A percentile compares a stretch with the other conserved stretches of the same genome.
These are phyloP conservation scores for Syzygium aromaticum DNA, from an alignment of 345 rosid species.

Conservation along the genomic window DNA sequence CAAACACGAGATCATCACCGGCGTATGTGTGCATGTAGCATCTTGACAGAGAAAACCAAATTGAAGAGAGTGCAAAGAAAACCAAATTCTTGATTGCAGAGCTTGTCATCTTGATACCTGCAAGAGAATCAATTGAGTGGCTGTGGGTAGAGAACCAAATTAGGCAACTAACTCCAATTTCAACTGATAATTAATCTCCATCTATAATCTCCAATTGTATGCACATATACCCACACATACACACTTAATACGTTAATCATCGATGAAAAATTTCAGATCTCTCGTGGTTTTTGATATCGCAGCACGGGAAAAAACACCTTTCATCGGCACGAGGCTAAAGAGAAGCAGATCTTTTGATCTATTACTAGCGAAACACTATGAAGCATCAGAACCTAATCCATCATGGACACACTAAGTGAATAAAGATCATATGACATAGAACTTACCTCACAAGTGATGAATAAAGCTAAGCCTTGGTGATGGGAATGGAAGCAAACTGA, in stretches of 20 bases:
- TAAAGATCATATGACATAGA: too few species aligned
- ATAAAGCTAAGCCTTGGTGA: background rate
- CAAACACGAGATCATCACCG: constrained; percentile 27
- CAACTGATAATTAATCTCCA: background rate
- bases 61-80: constrained; percentile 27
- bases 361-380: background rate
- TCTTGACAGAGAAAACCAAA: constrained; percentile 82
- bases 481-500: background rate
- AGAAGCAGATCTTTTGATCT: background rate
- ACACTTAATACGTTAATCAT: background rate
- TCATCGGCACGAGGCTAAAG: too few species aligned
- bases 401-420: background rate
- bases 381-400: background rate
- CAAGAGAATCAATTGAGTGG: background rate
- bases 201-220: background rate
- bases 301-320: background rate
- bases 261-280: background rate
- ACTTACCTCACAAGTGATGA: background rate
- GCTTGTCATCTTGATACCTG: background rate
- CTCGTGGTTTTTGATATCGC: background rate
- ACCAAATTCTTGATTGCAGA: constrained; percentile 11
- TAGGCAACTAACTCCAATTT: background rate
- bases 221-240: too few species aligned
- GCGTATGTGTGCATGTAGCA: constrained; percentile 88
- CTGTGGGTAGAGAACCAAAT: background rate